Base-by-base conservation (phyloP, 345 rosid genomes). In the Salix exigua region DNA sequence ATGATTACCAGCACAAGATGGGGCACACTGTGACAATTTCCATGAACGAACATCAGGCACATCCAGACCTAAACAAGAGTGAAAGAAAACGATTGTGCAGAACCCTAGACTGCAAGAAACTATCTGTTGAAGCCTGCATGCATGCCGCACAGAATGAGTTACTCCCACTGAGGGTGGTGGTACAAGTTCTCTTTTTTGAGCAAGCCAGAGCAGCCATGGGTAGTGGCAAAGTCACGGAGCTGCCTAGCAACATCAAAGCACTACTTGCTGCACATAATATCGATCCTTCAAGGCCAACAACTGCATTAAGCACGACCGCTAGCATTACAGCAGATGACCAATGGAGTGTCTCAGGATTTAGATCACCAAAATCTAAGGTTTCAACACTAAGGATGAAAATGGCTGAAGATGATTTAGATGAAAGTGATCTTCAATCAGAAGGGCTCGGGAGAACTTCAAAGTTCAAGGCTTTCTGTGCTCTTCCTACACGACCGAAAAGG, bases 271-370 rank as follows among this genome's bases (percentile, higher is more conserved):
- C 98, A 1, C 93, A 91, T 62, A 86, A 85, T 60, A 88, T 91
- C 0, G 92, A 95, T 77, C 92, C 98, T 33, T 93, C 97, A 13
- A 92, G 84, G 70, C 90, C 90, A 35, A 81, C 85, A 44, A 88
- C 90, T 4, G 74, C 92, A 68, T 77, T 86, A 76, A 93, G 97
- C 89, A 89, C 92, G 7, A 87, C 89, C 6, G 82, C 92, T 19
- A 92, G 88, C 88, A 79, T 91, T 40, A 79, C 71, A 71, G 88
- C 87, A 1, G 98, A 92, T 0, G 99, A 93, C 71, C 97, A 88
- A 64, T 96, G 99, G 98, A 96, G 99, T 79, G 90, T 92, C 48
- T 92, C 98, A 25, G 98, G 94, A 64, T 88, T 93, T n/a, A 93
- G 86, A 74, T 90, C 98, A 0, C 96, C 94, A 0, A 91, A 85